Evolutionary conservation across 2,329 filamentous ascomycete species (phyloP).

Genomic region (Pseudocercospora vitis): DNA sequence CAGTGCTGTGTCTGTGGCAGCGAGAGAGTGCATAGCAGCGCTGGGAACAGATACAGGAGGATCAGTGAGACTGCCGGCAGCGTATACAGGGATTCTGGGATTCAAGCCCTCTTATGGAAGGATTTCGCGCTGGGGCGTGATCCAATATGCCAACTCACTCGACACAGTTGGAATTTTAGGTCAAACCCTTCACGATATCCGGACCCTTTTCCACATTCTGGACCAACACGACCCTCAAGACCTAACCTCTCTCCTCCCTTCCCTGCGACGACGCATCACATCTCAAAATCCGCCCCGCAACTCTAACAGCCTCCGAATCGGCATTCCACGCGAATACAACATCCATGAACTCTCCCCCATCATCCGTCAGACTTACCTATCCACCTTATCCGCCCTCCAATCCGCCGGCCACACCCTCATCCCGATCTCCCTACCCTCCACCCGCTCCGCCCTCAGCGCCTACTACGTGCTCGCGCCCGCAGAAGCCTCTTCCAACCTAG

Average conservation of each 20-base stretch:
- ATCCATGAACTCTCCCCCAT: constrained; percentile 71
- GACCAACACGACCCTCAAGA: constrained; percentile 67
- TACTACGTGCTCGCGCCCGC: constrained; percentile 96
- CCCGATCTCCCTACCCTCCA: constrained; percentile 77
- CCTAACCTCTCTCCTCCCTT: constrained; percentile 66
- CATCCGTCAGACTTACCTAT: constrained; percentile 70
- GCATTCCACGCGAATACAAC: constrained; percentile 77
- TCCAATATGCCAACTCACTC: constrained; percentile 88
- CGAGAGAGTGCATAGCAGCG: constrained; percentile 64
- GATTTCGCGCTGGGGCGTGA: constrained; percentile 79
- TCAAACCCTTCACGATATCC: constrained; percentile 51
- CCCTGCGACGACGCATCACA: constrained; percentile 54
- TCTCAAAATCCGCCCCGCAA: constrained; percentile 4
- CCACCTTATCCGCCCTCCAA: constrained; percentile 60
- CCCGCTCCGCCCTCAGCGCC: constrained; percentile 79
- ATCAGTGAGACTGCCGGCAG: constrained; percentile 81
- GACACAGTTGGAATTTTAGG: constrained; percentile 84
- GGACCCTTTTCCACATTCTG: constrained; percentile 48
- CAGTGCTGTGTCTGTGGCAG: constrained; percentile 79
- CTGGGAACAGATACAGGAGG: constrained; percentile 93
- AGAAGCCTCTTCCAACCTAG: constrained; percentile 91
- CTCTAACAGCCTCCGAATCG: constrained; percentile 50
- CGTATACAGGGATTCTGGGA: constrained; percentile 78
- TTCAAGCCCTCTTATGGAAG: constrained; percentile 93
- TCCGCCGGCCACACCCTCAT: constrained; percentile 68